These are phyloP conservation scores for Aspergillus sp. DNA, from an alignment of 2,329 filamentous ascomycete genomes.

Conservation along the genomic window DNA sequence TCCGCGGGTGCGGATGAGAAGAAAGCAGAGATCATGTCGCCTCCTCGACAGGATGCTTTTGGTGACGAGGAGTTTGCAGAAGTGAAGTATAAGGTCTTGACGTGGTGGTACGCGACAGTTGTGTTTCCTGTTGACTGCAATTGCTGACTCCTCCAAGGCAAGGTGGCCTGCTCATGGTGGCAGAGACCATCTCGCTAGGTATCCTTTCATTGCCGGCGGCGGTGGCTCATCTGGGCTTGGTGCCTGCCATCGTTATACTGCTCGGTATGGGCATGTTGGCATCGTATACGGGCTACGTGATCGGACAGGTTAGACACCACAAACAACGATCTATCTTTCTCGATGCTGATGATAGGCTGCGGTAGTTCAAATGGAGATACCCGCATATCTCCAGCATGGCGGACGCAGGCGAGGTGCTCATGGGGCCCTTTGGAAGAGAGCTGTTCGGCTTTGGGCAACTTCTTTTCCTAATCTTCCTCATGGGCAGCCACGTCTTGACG, in stretches of 20 bases:
- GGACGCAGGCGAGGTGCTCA: constrained; percentile 64
- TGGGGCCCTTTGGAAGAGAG: constrained; percentile 61
- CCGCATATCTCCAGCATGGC: constrained; percentile 65
- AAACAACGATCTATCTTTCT: no score
- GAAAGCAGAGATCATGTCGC: constrained; percentile 14
- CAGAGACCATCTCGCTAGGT: constrained; percentile 58
- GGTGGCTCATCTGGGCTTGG: constrained; percentile 52
- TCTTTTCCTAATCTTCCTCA: constrained; percentile 68
- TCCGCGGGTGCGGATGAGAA: constrained; percentile 19
- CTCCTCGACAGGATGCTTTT: constrained; percentile 36
- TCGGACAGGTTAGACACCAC: constrained; percentile 51
- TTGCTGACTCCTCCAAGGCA: constrained; percentile 30
- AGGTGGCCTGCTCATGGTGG: constrained; percentile 53
- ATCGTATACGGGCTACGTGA: constrained; percentile 60
- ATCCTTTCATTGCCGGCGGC: constrained; percentile 56
- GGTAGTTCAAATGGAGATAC: constrained; percentile 45
- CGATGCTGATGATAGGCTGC: no score
- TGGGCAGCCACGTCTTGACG: constrained; percentile 69
- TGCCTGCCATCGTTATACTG: constrained; percentile 55
- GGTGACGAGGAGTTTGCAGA: constrained; percentile 41
- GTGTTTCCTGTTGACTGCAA: constrained; percentile 25
- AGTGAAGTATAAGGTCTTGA: constrained; percentile 53
- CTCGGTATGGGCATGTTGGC: constrained; percentile 54
- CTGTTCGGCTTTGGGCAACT: constrained; percentile 61
- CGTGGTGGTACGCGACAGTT: constrained; percentile 40